Base-by-base conservation (phyloP, 2,329 filamentous ascomycete species). In the Colletotrichum lentis region DNA sequence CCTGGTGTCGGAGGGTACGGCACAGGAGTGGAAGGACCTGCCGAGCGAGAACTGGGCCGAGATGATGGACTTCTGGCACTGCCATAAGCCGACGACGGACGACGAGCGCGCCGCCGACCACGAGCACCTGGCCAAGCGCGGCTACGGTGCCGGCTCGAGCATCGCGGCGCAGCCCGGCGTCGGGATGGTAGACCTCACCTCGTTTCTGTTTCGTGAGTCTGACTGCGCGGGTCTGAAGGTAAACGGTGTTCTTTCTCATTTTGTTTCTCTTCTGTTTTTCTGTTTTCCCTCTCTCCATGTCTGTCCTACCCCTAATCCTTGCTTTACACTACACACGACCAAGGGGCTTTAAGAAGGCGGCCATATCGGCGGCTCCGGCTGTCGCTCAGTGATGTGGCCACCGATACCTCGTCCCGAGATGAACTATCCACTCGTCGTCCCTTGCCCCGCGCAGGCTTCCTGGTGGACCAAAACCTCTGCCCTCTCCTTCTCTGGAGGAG, bases 41-140 rank as follows among this genome's bases (percentile, higher is more conserved):
- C 96, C 96, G 0, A 97, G 94, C 75, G 94, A 97, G 73, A 95
- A 97, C 75, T 99, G 96, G 96, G 96, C 96, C 0, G 96, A 99
- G 80, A 97, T 99, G 94, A 99, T 99, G 96, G 96, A 99, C 78
- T 97, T 99, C 73, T 99, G 96, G 96, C 96, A 99, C 79, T 99
- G 96, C 75, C 96, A 99, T 78, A 98, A 98, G 79, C 96, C 96
- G 46, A 85, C 89, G 44, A 84, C 89, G 69, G 83, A 88, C 63
- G 82, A 88, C 69, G 77, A 77, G 20, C 71, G n/a, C 14, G 44
- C 31, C 0, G 61, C 65, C 7, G 75, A 82, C 37, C 74, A 85
- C 24, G 80, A 85, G n/a, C 77, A 79, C 53, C 82, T 88, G 18
- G 82, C 85, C 41, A 80, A 84, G 12, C 91, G 93, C 74, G 94